A percentile compares a stretch with the other conserved stretches of the same genome.
phyloP scores from a whole-genome alignment of 306 rosid genomes.

The Trichosanthes truncata region DNA sequence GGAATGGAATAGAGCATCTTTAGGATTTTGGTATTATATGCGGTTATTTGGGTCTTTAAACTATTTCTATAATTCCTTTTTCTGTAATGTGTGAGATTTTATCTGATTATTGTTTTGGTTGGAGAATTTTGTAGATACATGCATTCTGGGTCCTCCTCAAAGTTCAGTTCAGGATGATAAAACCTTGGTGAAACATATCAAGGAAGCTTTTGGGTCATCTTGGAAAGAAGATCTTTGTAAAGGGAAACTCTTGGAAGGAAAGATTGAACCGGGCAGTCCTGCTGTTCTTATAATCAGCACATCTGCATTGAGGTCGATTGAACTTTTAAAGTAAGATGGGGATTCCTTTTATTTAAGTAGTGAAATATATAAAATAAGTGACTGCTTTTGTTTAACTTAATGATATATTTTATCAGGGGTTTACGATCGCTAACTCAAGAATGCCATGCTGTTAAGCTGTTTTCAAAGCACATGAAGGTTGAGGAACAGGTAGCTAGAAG shows the following conservation, averaged over 20 bases:
- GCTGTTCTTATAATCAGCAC: conserved; percentile 47
- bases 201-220: conserved; percentile 51
- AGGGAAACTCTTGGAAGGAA: conserved; percentile 29
- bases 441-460: conserved; percentile 66
- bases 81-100: background rate
- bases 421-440: conserved; percentile 54
- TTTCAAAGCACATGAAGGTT: conserved; percentile 85
- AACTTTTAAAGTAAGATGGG: conserved; percentile 48
- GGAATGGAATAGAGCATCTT: background rate
- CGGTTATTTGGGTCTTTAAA: background rate
- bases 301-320: conserved; percentile 68
- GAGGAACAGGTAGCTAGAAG: conserved; percentile 52
- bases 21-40: background rate
- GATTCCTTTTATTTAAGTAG: background rate
- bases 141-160: conserved; percentile 37
- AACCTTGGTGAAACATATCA: conserved; percentile 31
- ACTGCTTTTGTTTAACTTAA: background rate
- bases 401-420: conserved; percentile 29
- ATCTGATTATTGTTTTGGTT: background rate
- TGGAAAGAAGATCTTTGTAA: conserved; percentile 65
- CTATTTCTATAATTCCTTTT: background rate
- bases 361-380: background rate
- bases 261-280: conserved; percentile 55
- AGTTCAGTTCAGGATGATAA: conserved; percentile 26
- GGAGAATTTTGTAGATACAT: conserved; percentile 19